Conservation (phyloP, 768 basidiomycete species). For the Suillus paluster region DNA sequence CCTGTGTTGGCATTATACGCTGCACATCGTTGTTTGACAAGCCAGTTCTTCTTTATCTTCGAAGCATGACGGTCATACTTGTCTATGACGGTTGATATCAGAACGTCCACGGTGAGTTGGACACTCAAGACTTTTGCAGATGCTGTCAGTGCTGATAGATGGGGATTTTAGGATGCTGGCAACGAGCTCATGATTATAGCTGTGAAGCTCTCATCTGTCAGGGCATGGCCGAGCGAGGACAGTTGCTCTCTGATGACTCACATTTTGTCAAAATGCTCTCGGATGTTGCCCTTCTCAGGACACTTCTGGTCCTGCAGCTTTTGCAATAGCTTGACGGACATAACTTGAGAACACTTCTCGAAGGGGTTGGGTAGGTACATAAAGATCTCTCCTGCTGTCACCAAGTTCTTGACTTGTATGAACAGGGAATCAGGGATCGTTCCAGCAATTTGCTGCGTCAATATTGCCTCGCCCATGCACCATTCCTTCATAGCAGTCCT, state of each 20-base stretch:
- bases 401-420: background rate
- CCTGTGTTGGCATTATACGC: background rate
- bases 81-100: conserved; percentile 17
- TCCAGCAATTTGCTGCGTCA: conserved; percentile 17
- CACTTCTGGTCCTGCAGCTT: conserved; percentile 11
- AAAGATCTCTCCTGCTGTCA: background rate
- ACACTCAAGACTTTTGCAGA: conserved; percentile 18
- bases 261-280: conserved; percentile 38
- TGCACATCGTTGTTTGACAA: background rate
- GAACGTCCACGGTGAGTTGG: conserved; percentile 20
- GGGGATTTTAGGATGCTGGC: conserved; percentile 39
- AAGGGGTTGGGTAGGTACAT: background rate
- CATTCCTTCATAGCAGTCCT: conserved; percentile 29
- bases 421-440: conserved; percentile 5
- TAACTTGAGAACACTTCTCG: conserved; percentile 2
- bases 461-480: conserved; percentile 29
- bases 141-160: conserved; percentile 34
- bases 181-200: conserved; percentile 41
- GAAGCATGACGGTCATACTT: conserved; percentile 20
- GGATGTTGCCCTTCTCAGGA: conserved; percentile 35
- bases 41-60: background rate
- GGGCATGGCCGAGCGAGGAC: conserved; percentile 35
- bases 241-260: conserved; percentile 36
- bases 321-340: background rate
- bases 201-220: conserved; percentile 35